Conservation (phyloP, 495 filamentous ascomycete species). For the Podospora fimiseda region DNA sequence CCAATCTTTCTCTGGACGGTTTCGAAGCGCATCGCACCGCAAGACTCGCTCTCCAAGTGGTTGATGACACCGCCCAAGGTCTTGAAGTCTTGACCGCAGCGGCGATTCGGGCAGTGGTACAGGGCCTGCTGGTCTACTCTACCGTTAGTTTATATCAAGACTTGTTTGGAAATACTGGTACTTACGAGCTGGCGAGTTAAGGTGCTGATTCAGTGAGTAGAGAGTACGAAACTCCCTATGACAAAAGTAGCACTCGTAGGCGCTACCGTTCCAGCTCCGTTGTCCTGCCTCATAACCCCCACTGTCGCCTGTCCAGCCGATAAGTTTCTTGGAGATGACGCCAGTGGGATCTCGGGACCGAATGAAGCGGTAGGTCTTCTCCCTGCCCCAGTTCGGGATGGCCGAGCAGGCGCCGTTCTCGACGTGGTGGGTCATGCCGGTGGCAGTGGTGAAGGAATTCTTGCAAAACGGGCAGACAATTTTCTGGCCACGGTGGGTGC, state of each 20-base stretch:
- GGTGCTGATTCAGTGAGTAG: slow-evolving; percentile 23
- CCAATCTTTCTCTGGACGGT: slow-evolving; percentile 13
- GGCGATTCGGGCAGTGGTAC: slow-evolving; percentile 47
- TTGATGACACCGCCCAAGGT: slow-evolving; percentile 44
- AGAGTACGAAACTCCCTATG: slow-evolving; percentile 12
- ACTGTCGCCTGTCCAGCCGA: slow-evolving; percentile 20
- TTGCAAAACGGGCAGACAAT: slow-evolving; percentile 31
- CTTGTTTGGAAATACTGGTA: background rate
- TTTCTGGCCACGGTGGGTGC: slow-evolving; percentile 19
- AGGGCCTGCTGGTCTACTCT: slow-evolving; percentile 36
- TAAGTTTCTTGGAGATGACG: slow-evolving; percentile 29
- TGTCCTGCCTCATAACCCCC: slow-evolving; percentile 15
- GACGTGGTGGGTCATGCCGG: slow-evolving; percentile 29
- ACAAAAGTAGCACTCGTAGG: slow-evolving; percentile 32
- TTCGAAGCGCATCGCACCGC: slow-evolving; percentile 42
- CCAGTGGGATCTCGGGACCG: slow-evolving; percentile 26
- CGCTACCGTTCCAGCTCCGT: slow-evolving; percentile 20
- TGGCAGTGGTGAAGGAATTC: slow-evolving; percentile 19
- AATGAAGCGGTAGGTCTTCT: slow-evolving; percentile 26
- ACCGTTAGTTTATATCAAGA: background rate
- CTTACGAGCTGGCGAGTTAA: slow-evolving; percentile 33
- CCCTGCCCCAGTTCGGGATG: slow-evolving; percentile 19
- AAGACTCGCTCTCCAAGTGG: slow-evolving; percentile 50
- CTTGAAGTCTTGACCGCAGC: slow-evolving; percentile 41
- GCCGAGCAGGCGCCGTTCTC: slow-evolving; percentile 21